Evolutionary conservation across 2,329 filamentous ascomycete species (phyloP).

Genomic region (Capronia americana): DNA sequence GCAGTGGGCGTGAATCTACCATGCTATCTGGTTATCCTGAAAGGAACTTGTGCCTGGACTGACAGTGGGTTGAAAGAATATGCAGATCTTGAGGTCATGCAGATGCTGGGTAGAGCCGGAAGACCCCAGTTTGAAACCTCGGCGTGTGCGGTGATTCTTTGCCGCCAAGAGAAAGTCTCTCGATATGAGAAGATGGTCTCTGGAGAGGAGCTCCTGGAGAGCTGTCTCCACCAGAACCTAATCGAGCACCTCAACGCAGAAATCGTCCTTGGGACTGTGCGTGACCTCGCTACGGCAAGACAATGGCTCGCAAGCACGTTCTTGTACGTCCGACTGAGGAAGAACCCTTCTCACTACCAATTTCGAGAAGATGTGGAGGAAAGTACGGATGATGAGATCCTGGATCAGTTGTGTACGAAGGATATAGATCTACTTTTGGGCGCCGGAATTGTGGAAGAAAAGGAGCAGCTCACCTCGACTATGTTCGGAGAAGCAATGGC

Average conservation of each 20-base stretch:
- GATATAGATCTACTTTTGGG: slow-evolving; percentile 71
- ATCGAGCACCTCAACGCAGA: slow-evolving; percentile 87
- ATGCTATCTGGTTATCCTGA: slow-evolving; percentile 82
- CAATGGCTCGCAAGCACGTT: slow-evolving; percentile 80
- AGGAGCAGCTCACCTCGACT: slow-evolving; percentile 64
- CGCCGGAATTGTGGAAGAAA: slow-evolving; percentile 60
- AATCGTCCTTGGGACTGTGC: slow-evolving; percentile 76
- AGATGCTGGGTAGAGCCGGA: slow-evolving; percentile 86
- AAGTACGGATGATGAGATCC: slow-evolving; percentile 64
- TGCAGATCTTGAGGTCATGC: slow-evolving; percentile 83
- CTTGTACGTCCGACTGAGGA: slow-evolving; percentile 73
- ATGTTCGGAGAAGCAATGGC: slow-evolving; percentile 82
- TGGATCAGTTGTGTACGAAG: slow-evolving; percentile 73
- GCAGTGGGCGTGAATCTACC: slow-evolving; percentile 85
- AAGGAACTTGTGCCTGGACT: slow-evolving; percentile 74
- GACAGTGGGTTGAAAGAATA: slow-evolving; percentile 70
- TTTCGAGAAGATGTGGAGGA: slow-evolving; percentile 61
- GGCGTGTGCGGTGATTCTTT: slow-evolving; percentile 81
- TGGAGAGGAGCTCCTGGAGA: slow-evolving; percentile 76
- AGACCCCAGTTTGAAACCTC: slow-evolving; percentile 81
- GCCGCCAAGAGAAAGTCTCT: slow-evolving; percentile 66
- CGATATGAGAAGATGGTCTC: slow-evolving; percentile 77
- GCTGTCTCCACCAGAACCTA: slow-evolving; percentile 76
- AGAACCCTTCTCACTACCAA: slow-evolving; percentile 74
- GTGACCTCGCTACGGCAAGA: slow-evolving; percentile 68